Percentiles rank a stretch among this genome's conserved stretches.
Conservation (phyloP, 441 rosid genomes). For the Hura crepitans region DNA sequence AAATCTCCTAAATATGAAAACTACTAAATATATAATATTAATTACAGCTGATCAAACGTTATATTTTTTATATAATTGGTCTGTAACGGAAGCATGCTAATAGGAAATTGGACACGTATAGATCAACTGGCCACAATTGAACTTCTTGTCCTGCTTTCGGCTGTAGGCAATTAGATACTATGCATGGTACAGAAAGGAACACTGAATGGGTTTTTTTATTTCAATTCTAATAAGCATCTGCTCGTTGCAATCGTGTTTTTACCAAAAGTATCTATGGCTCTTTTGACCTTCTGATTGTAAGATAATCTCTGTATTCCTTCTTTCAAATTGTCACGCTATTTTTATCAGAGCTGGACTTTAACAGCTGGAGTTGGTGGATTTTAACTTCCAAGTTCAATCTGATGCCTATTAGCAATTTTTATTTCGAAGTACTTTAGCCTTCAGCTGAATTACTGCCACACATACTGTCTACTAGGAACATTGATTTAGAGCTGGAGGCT, state of each 20-base stretch:
- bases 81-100: background rate
- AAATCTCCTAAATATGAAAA: too few relatives aligned
- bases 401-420: background rate
- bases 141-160: background rate
- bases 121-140: background rate
- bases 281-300: background rate
- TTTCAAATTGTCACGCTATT: background rate
- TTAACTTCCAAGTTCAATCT: background rate
- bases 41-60: too few relatives aligned
- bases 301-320: background rate
- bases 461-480: background rate
- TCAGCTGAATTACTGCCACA: background rate
- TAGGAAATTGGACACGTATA: background rate
- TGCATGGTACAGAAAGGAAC: background rate
- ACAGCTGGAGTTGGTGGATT: background rate
- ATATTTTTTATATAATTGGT: too few relatives aligned
- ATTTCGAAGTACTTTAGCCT: slow-evolving; percentile 1
- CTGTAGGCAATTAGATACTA: background rate
- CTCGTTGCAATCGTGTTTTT: background rate
- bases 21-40: too few relatives aligned
- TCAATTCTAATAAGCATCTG: background rate
- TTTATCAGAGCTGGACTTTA: background rate
- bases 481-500: background rate
- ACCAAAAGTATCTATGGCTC: background rate
- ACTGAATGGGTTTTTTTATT: background rate